Evolutionary conservation across 202 grass and related monocot species (phyloP), one percentile per base, ranked within the genome.

Genomic region (Carex sylvatica): DNA sequence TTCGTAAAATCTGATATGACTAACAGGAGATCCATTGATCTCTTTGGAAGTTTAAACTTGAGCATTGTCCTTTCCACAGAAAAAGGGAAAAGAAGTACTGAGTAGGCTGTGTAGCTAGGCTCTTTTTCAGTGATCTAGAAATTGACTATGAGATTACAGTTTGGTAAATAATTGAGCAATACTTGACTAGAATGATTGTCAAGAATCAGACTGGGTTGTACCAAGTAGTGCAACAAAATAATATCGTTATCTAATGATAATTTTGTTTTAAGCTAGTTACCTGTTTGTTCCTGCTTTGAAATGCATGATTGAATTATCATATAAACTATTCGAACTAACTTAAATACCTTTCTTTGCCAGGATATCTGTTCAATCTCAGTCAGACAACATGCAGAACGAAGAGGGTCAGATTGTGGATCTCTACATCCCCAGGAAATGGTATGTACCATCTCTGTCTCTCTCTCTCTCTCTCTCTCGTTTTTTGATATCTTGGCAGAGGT

Each of bases 341-440:
- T 38, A 2, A 38, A 2, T 38, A 36, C 14, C 15, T 36, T 18
- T 38, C 16, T 67, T 67, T 67, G 31, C 18, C 35, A 80, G 77
- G 51, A 80, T 22, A 63, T 33, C 49, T 40, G 15, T 74, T 74
- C 42, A 74, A 78, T 78, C 28, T n/a, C 60, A 78, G 52, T 78
- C 31, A 11, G 79, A 33, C 79, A 86, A 84, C 52, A 95, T 92
- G 93, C 85, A 94, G 89, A 94, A 91, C 54, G 92, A 94, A 74
- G 92, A 89, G 82, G 92, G 89, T 46, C 68, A 91, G 36, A 93
- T 70, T 82, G 88, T 87, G 82, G 93, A 95, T 88, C 93, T 92
- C 63, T 95, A 95, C 13, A 86, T 89, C 52, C 92, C 92, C 55
- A 91, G 92, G 80, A 94, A 94, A 85, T 94, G 92, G 87, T 94